Base-by-base conservation (phyloP, 164 flowering plant genomes). In the Annona cherimola region DNA sequence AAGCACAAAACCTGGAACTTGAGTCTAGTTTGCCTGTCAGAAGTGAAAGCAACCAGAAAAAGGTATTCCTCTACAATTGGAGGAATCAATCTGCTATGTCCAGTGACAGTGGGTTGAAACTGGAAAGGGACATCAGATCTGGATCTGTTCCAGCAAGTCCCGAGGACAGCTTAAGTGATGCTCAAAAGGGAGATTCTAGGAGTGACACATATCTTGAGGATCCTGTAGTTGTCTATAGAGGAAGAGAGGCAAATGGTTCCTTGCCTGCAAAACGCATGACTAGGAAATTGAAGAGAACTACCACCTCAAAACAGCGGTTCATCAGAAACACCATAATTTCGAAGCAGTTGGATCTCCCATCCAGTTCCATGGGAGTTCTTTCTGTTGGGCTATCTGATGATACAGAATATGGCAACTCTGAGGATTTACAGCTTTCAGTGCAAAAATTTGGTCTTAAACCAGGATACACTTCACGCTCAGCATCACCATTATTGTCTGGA, bases 21-120 rank as follows among this genome's bases (percentile, higher is more conserved):
- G 83, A 66, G 42, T 63, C 72, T 44, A 44, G 12, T 41, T 68
- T 74, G 39, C 76, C 79, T 35, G 54, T 62, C 42, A 74, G 61
- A 74, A 54, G 70, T 9, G 73, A 43, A 69, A 69, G 20, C 41
- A 72, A 60, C 45, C 76, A 46, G 66, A 79, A 85, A 72, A 86
- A 80, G 69, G 92, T 93, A 35, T 90, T 87, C 77, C 77, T 95
- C 67, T 87, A 85, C 79, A 95, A 93, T 69, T 95, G 99, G 99
- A 88, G 84, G 87, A 72, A 71, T 64, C 85, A 81, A 19, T 83
- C 82, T 69, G 81, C 86, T 1, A 85, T 86, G 62, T 75, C 68
- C 18, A 86, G 87, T 71, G 90, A 84, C 44, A 85, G 76, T 63
- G 83, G 75, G 19, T 76, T 68, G 70, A 76, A 75, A 45, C 39